Conservation (phyloP, 768 basidiomycete genomes). For the Trametes gibbosa region DNA sequence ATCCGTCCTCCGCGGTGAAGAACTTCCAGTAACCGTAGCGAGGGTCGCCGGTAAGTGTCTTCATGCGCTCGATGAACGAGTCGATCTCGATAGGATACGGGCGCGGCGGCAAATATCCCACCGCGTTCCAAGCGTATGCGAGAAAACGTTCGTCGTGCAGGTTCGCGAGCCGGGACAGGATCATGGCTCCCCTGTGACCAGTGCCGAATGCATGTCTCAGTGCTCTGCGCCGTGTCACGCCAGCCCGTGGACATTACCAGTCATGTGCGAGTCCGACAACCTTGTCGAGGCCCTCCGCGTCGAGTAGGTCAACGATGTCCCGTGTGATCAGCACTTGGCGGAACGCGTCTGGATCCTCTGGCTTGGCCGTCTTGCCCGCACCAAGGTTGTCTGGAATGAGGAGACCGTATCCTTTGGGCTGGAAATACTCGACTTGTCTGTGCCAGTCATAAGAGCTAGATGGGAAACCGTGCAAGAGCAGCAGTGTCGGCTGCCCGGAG, state of each 20-base stretch:
- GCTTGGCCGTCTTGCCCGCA: constrained; percentile 43
- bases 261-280: constrained; percentile 36
- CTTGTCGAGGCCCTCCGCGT: constrained; percentile 28
- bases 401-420: constrained; percentile 40
- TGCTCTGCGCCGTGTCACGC: too few relatives aligned
- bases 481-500: constrained; percentile 35
- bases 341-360: constrained; percentile 31
- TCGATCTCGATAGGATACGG: constrained; percentile 28
- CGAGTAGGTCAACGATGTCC: constrained; percentile 36
- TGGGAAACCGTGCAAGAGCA: constrained; percentile 47
- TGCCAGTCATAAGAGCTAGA: constrained; percentile 42
- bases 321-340: constrained; percentile 21
- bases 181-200: background rate
- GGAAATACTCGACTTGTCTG: constrained; percentile 38
- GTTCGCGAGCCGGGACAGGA: background rate
- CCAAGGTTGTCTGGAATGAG: constrained; percentile 49
- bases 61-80: constrained; percentile 22
- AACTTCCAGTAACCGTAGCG: constrained; percentile 41
- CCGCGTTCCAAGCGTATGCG: constrained; percentile 38
- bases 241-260: constrained; percentile 29
- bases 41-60: constrained; percentile 5
- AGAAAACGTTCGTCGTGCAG: constrained; percentile 38
- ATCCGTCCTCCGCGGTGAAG: background rate
- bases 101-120: constrained; percentile 33
- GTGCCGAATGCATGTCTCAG: too few relatives aligned